Conservation (phyloP, 2,329 filamentous ascomycete genomes). For the Penicillium sp. region DNA sequence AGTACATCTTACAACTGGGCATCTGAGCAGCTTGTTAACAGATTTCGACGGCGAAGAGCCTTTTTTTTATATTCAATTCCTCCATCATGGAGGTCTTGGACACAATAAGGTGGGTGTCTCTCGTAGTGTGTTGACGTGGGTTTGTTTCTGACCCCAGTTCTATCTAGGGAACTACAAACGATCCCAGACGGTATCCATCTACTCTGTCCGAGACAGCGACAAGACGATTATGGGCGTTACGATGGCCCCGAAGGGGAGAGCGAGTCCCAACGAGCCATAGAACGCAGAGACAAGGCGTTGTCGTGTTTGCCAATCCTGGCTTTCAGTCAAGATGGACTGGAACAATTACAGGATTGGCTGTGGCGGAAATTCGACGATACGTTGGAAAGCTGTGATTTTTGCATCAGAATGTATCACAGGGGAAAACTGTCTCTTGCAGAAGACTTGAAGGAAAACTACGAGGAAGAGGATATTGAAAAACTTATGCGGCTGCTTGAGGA, state of each 20-base stretch:
- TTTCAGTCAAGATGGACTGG: slow-evolving; percentile 58
- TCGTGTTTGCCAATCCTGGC: slow-evolving; percentile 67
- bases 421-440: slow-evolving; percentile 61
- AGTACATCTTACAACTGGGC: not conserved
- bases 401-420: slow-evolving; percentile 71
- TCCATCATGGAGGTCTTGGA: slow-evolving; percentile 39
- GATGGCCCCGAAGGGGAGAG: slow-evolving; percentile 51
- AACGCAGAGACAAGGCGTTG: slow-evolving; percentile 60
- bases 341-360: slow-evolving; percentile 59
- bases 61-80: not conserved
- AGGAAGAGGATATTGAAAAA: slow-evolving; percentile 44
- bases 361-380: slow-evolving; percentile 54
- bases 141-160: not conserved
- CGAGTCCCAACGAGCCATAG: slow-evolving; percentile 51
- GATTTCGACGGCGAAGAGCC: not conserved
- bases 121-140: not conserved
- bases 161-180: slow-evolving; percentile 39
- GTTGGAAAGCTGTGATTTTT: slow-evolving; percentile 64
- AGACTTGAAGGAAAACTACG: slow-evolving; percentile 55
- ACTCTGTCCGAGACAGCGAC: slow-evolving; percentile 62
- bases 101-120: slow-evolving; percentile 35
- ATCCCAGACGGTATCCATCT: slow-evolving; percentile 54
- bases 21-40: not conserved
- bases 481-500: slow-evolving; percentile 57
- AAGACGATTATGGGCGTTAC: slow-evolving; percentile 64